A percentile compares a stretch with the other conserved stretches of the same genome.
phyloP scores from a whole-genome alignment of 2,329 filamentous ascomycete genomes.

The Neoascochyta sp. region DNA sequence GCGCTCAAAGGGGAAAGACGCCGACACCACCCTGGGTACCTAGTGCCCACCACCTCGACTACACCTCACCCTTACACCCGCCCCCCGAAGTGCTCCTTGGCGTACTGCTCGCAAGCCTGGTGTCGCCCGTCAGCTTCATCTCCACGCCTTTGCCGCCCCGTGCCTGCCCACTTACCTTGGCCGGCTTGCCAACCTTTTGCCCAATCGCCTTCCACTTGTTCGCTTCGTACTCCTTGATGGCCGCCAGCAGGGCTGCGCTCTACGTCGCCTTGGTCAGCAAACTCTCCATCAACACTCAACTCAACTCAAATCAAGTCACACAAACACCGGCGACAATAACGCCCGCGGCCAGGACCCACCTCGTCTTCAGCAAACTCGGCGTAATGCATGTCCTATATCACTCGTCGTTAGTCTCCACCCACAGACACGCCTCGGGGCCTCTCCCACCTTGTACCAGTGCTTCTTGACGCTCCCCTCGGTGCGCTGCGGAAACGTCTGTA shows the following conservation, averaged over 20 bases:
- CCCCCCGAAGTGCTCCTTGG: slow-evolving; percentile 84
- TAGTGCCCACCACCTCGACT: too few relatives aligned
- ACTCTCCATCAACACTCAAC: neutral
- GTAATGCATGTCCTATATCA: slow-evolving; percentile 89
- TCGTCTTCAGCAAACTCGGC: slow-evolving; percentile 97
- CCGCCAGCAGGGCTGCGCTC: slow-evolving; percentile 77
- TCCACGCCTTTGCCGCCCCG: too few relatives aligned
- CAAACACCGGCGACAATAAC: too few relatives aligned
- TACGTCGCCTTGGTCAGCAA: slow-evolving; percentile 41
- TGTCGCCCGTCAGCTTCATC: slow-evolving; percentile 15
- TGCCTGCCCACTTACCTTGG: slow-evolving; percentile 74
- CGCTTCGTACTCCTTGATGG: slow-evolving; percentile 97
- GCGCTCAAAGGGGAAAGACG: slow-evolving; percentile 35
- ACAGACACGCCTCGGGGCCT: slow-evolving; percentile 9
- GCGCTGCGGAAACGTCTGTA: slow-evolving; percentile 79
- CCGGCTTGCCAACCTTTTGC: slow-evolving; percentile 93
- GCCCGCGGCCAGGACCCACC: too few relatives aligned
- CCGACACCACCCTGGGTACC: too few relatives aligned
- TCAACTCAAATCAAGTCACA: too few relatives aligned
- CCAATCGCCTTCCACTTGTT: slow-evolving; percentile 99
- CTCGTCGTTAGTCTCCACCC: slow-evolving; percentile 20
- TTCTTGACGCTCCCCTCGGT: slow-evolving; percentile 99
- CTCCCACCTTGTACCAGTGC: slow-evolving; percentile 92
- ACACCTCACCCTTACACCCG: too few relatives aligned
- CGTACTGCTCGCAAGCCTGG: slow-evolving; percentile 87